Base-by-base conservation (phyloP, 1,139 yeast genomes). In the Magnusiomyces tetraspermus region DNA sequence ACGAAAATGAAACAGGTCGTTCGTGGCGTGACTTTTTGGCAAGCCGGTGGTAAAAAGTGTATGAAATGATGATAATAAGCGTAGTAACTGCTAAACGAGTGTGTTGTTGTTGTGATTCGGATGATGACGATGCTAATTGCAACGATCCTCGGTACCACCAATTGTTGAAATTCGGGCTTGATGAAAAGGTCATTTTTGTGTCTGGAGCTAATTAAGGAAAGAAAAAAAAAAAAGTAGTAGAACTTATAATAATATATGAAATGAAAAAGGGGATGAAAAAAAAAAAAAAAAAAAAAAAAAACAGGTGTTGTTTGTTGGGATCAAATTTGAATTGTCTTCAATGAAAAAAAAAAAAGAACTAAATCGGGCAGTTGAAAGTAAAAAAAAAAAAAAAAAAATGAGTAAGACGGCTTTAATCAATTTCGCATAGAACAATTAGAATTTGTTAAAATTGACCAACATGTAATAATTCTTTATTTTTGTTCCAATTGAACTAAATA, bases 1-100 rank as follows among this genome's bases (percentile, higher is more conserved):
- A 63, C 47, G 76, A 53, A 54, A 63, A 61, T n/a, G 58, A 41
- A 1, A 52, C 48, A 5, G 56, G 53, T 43, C 53, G 50, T 43
- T 53, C 54, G 31, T 45, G 52, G 15, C 45, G 50, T 23, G 50
- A 40, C 36, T 47, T 24, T 23, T 48, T 42, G 21, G 52, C 8
- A n/a, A 56, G 23, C 11, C 53, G 47, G n/a, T 47, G 43, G 49
- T 57, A 56, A 6, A 53, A 19, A 17, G 51, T 13, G 48, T 48
- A 50, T 13, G 42, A 38, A 5, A 38, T 10, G n/a, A 38, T 19
- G 8, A 24, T 22, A 21, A 38, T 24, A 5, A 38, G 15, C 5
- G 21, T 4, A 38, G 42, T 38, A n/a, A 21, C 42, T 4, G 24
- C 24, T 8, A 15, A 15, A 33, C n/a, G n/a, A n/a, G n/a, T n/a